Conservation (phyloP, 805 yeast species). For the Teunomyces tritomae region DNA sequence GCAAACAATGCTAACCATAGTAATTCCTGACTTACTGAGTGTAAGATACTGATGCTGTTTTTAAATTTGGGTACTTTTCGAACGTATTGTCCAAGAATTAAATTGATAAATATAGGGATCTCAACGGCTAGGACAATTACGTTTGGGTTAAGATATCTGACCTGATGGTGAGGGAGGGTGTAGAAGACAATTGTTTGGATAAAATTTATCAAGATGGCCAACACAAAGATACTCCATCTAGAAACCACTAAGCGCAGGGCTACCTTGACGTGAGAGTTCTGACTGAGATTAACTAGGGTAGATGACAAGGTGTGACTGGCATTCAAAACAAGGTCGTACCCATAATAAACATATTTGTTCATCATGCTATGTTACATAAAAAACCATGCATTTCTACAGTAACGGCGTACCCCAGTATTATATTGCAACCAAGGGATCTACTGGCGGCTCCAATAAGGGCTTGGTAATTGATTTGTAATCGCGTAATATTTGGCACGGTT, state of each 20-base stretch:
- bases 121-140: neutral
- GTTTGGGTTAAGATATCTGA: neutral
- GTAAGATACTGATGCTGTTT: neutral
- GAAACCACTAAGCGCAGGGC: neutral
- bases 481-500: neutral
- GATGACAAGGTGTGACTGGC: neutral
- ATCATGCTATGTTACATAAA: neutral
- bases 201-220: neutral
- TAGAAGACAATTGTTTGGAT: neutral
- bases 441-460: neutral
- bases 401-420: neutral
- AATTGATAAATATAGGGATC: neutral
- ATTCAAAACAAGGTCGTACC: neutral
- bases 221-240: neutral
- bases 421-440: neutral
- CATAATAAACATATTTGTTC: constrained; percentile 10
- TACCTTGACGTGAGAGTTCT: neutral
- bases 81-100: neutral
- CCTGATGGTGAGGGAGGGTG: neutral
- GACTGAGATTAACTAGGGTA: neutral
- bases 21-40: neutral
- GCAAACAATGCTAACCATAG: neutral
- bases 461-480: neutral
- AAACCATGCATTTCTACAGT: neutral
- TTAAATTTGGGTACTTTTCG: neutral